Conservation (phyloP, 2,329 filamentous ascomycete species). For the Hypoxylon sp. region DNA sequence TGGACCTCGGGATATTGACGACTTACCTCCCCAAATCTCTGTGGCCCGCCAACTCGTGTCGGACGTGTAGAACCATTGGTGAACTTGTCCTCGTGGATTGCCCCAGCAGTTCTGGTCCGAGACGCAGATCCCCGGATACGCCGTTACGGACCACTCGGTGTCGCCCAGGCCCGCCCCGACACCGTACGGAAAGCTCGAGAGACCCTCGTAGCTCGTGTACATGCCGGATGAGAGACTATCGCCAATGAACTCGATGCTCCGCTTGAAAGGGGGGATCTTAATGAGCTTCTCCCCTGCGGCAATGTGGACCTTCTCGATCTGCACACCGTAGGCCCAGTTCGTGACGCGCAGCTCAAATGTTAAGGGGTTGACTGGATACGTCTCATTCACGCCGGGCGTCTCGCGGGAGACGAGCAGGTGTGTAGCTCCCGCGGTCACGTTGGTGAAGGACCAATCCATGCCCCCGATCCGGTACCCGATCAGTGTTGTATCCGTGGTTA, state of each 20-base stretch:
- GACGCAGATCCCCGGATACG: constrained; percentile 71
- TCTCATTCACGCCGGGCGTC: constrained; percentile 63
- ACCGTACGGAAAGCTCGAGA: constrained; percentile 70
- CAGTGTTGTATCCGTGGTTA: constrained; percentile 65
- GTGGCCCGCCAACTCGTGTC: constrained; percentile 66
- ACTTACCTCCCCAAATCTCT: constrained; percentile 61
- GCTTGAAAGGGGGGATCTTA: constrained; percentile 57
- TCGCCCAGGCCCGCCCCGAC: constrained; percentile 70
- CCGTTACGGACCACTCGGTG: constrained; percentile 71
- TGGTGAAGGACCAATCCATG: constrained; percentile 73
- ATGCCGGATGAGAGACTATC: constrained; percentile 69
- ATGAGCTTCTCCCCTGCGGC: constrained; percentile 61
- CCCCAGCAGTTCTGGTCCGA: constrained; percentile 70
- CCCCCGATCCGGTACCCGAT: constrained; percentile 71
- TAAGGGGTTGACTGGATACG: constrained; percentile 60
- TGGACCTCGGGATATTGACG: not conserved
- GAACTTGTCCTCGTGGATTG: constrained; percentile 63
- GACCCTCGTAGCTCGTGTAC: constrained; percentile 71
- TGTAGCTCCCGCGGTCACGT: constrained; percentile 69
- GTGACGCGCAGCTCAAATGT: constrained; percentile 72
- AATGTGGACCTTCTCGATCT: constrained; percentile 68
- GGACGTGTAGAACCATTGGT: constrained; percentile 71
- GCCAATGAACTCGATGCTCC: constrained; percentile 62
- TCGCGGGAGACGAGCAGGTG: constrained; percentile 67
- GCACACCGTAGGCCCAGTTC: constrained; percentile 73